Evolutionary conservation across 169 alveolate species (phyloP).

Genomic region (Eimeria tenella): DNA sequence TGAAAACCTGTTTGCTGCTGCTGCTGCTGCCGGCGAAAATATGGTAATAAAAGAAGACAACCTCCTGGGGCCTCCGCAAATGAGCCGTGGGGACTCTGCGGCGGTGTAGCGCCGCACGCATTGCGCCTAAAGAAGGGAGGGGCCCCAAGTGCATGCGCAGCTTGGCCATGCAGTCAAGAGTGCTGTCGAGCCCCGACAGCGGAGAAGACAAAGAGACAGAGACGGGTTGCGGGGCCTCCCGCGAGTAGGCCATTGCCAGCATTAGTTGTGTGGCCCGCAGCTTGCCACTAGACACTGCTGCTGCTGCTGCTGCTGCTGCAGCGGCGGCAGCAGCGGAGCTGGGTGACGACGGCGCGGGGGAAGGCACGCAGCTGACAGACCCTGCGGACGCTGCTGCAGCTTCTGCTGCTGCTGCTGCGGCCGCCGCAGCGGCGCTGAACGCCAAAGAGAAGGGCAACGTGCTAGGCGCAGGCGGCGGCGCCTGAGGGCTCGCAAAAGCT

Average conservation of each 20-base stretch:
- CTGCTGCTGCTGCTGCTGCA: conserved; percentile 42
- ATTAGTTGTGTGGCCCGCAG: conserved; percentile 22
- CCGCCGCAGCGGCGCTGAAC: neutral
- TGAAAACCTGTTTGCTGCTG: too few relatives aligned
- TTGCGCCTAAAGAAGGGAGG: conserved; percentile 50
- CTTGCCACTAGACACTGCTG: neutral
- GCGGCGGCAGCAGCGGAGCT: neutral
- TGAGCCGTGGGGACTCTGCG: conserved; percentile 11
- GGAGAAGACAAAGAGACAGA: neutral
- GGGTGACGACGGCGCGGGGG: neutral
- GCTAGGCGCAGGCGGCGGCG: neutral
- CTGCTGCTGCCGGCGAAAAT: neutral
- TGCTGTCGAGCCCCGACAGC: conserved; percentile 20
- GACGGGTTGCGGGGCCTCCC: neutral
- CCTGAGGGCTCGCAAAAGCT: neutral
- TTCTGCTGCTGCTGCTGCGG: neutral
- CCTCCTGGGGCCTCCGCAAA: conserved; percentile 56
- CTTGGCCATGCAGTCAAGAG: conserved; percentile 29
- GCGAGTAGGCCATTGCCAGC: neutral
- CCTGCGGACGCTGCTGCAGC: neutral
- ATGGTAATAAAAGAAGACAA: conserved; percentile 2
- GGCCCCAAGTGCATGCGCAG: conserved; percentile 32
- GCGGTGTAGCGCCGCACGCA: conserved; percentile 67
- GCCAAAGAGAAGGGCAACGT: conserved; percentile 17
- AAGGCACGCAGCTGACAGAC: neutral